Percentiles rank a stretch among this genome's conserved stretches.
Conservation (phyloP, 331 rosid species). For the Malus hybrid region DNA sequence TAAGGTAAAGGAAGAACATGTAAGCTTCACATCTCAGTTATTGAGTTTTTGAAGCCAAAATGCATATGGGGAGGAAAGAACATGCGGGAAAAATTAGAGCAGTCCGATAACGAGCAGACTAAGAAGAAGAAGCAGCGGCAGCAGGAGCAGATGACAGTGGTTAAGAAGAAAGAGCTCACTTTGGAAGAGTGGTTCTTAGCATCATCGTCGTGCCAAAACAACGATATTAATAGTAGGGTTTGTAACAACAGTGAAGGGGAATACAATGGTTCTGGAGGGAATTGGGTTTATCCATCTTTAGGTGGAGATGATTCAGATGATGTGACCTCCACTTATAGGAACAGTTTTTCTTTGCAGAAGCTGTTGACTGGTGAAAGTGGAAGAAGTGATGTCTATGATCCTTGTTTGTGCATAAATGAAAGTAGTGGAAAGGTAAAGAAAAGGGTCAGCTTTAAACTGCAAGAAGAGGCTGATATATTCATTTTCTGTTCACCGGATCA, state of each 20-base stretch:
- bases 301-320: not conserved
- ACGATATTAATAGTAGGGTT: not conserved
- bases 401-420: slow-evolving; percentile 15
- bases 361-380: slow-evolving; percentile 15
- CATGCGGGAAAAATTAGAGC: not conserved
- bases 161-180: slow-evolving; percentile 13
- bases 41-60: slow-evolving; percentile 16
- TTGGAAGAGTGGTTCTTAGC: slow-evolving; percentile 32
- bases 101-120: not conserved
- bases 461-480: slow-evolving; percentile 42
- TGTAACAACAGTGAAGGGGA: slow-evolving; percentile 1
- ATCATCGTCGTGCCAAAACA: slow-evolving; percentile 19
- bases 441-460: slow-evolving; percentile 42
- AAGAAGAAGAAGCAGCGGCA: not conserved
- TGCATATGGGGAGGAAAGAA: slow-evolving; percentile 11
- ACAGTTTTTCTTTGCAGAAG: slow-evolving; percentile 18
- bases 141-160: slow-evolving; percentile 9
- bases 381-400: slow-evolving; percentile 13
- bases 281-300: slow-evolving; percentile 13
- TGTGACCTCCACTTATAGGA: not conserved
- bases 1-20: not conserved
- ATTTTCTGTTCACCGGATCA: slow-evolving; percentile 6
- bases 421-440: slow-evolving; percentile 34
- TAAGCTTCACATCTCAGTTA: not conserved
- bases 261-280: slow-evolving; percentile 3